Base-by-base conservation (phyloP, 805 yeast species). In the Brettanomyces naardenensis region DNA sequence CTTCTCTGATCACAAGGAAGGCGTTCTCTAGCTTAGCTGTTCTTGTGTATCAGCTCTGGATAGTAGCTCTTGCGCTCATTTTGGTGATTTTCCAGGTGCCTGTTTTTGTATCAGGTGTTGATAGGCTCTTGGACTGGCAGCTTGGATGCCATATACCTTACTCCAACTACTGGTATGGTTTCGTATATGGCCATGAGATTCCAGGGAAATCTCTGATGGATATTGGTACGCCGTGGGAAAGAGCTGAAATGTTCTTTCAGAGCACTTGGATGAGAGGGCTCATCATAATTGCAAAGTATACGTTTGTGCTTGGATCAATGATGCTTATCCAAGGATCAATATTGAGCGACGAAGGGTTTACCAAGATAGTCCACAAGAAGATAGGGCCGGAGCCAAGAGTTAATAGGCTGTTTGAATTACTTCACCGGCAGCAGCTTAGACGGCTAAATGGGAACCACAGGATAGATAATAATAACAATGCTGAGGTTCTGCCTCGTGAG, bases 321-420 rank as follows among this genome's bases (percentile, higher is more conserved):
- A 29, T 52, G 1, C 45, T 52, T 4, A 47, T 56, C 17, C 82
- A 80, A 52, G 88, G 81, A 47, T 77, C 82, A 75, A 80, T 82
- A 13, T 73, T 75, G 1, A 63, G 77, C 38, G 94, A 83, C 53
- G 76, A 78, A 34, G 87, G 86, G 0, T 80, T 79, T 53, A 56
- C 64, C 21, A 76, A 74, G 50, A 66, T 80, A 53, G 61, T 82
- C 14, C 54, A 68, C 37, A 73, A 66, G 44, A 72, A 69, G 41
- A 72, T 83, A 33, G 92, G 92, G 2, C 68, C 62, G 34, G 75
- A 69, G 43, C 69, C 71, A 29, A 56, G 65, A 35, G 58, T 68
- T 10, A 19, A 31, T 18, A 18, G 30, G 14, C 18, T 37, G 5
- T 31, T 37, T 20, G 37, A 31, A 13, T 15, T 33, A 28, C 23